Conservation (phyloP, 352 stramenopile genomes). For the Phytophthora citricola region DNA sequence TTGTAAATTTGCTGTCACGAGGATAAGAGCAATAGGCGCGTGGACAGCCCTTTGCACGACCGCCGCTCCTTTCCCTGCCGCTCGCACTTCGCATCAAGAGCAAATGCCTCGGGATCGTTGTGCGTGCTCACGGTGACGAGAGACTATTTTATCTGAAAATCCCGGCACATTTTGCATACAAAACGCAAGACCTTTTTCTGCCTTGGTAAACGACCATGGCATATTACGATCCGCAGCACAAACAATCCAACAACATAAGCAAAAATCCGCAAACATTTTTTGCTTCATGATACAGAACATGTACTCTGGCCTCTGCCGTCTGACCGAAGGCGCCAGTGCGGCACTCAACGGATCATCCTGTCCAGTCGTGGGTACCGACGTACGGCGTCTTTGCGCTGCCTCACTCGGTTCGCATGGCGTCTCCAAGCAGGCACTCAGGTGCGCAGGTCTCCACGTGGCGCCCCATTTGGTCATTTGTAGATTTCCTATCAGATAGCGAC, state of each 20-base stretch:
- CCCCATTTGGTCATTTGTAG: conserved; percentile 27
- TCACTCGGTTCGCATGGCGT: conserved; percentile 25
- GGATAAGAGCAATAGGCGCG: conserved; percentile 27
- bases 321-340: conserved; percentile 27
- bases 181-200: conserved; percentile 18
- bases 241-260: conserved; percentile 23
- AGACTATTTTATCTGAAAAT: conserved; percentile 18
- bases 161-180: conserved; percentile 31
- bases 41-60: conserved; percentile 19
- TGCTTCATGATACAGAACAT: not conserved
- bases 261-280: conserved; percentile 15
- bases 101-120: conserved; percentile 18
- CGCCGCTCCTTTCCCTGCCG: conserved; percentile 35
- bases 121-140: conserved; percentile 8
- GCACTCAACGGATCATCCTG: conserved; percentile 42
- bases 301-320: conserved; percentile 17
- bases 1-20: conserved; percentile 15
- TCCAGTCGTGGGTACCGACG: conserved; percentile 31
- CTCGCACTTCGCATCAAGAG: conserved; percentile 31
- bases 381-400: conserved; percentile 15
- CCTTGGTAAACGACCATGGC: not conserved
- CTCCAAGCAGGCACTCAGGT: conserved; percentile 18
- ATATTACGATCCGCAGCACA: conserved; percentile 13
- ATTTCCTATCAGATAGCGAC: conserved; percentile 27
- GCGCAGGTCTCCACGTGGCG: conserved; percentile 10